A percentile compares a stretch with the other conserved stretches of the same genome.
Conservation (phyloP, 371 early-diverging fungal species). For the Apophysomyces trapeziformis region DNA sequence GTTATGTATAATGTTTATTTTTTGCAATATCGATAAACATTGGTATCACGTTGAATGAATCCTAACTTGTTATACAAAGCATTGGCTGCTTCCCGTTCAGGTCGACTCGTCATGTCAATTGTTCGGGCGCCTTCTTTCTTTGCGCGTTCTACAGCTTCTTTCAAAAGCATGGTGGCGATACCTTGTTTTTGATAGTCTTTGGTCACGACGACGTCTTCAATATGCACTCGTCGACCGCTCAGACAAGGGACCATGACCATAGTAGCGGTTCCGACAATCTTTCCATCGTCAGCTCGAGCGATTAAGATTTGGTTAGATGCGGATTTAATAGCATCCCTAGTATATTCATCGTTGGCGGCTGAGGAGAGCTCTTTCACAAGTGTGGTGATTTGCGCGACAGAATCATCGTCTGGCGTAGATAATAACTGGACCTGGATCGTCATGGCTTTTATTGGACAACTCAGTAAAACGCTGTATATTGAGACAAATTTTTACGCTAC, state of each 20-base stretch:
- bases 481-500: no score
- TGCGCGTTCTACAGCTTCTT: conserved; percentile 33
- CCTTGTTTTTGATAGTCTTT: conserved; percentile 34
- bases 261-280: conserved; percentile 36
- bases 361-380: conserved; percentile 30
- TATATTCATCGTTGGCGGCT: conserved; percentile 15
- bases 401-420: background rate
- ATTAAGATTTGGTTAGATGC: conserved; percentile 29
- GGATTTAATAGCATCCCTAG: conserved; percentile 26
- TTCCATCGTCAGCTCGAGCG: conserved; percentile 14
- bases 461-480: no score
- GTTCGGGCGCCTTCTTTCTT: conserved; percentile 30
- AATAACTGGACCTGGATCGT: background rate
- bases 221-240: conserved; percentile 48
- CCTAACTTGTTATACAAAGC: conserved; percentile 47
- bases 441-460: background rate
- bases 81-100: conserved; percentile 50
- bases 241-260: conserved; percentile 36
- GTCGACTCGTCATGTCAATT: conserved; percentile 52
- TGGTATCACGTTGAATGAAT: conserved; percentile 49
- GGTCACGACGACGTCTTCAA: conserved; percentile 53
- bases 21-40: conserved; percentile 40
- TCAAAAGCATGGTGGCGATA: conserved; percentile 31
- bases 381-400: conserved; percentile 6
- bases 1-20: conserved; percentile 1